Evolutionary conservation across 2,329 filamentous ascomycete genomes (phyloP).

Genomic region (Aureobasidium melanogenum): DNA sequence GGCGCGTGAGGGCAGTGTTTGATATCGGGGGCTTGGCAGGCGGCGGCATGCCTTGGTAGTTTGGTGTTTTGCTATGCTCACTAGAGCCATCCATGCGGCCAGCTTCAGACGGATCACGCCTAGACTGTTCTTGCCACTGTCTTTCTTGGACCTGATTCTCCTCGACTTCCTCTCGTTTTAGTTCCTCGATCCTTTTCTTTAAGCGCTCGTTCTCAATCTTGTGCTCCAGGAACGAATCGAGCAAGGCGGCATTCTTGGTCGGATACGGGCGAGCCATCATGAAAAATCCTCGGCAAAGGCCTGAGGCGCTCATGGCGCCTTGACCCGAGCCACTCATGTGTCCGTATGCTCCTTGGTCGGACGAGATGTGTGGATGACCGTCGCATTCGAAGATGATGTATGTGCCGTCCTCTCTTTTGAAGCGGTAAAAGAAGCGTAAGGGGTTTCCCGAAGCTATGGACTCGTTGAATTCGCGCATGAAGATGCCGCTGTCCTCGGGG

Average conservation of each 20-base stretch:
- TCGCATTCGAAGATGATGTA: conserved; percentile 84
- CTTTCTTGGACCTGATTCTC: conserved; percentile 60
- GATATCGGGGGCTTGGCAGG: conserved; percentile 54
- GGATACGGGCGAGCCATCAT: conserved; percentile 88
- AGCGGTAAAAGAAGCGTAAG: conserved; percentile 77
- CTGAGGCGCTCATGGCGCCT: conserved; percentile 40
- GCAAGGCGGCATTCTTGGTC: conserved; percentile 71
- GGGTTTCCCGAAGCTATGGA: conserved; percentile 73
- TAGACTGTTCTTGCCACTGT: conserved; percentile 42
- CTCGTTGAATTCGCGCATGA: conserved; percentile 81
- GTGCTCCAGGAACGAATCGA: conserved; percentile 92
- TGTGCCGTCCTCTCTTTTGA: conserved; percentile 63
- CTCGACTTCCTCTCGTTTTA: conserved; percentile 77
- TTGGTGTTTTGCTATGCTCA: conserved; percentile 19
- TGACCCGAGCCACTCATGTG: conserved; percentile 47
- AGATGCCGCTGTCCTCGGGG: conserved; percentile 72
- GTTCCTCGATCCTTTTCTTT: conserved; percentile 71
- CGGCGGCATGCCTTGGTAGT: conserved; percentile 53
- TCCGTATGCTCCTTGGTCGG: conserved; percentile 43
- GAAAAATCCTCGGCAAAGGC: conserved; percentile 81
- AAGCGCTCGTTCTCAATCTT: conserved; percentile 93
- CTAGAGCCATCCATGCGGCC: conserved; percentile 30
- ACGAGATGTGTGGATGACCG: conserved; percentile 80
- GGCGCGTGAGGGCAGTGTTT: conserved; percentile 63
- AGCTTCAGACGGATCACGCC: conserved; percentile 33